Evolutionary conservation across 768 basidiomycete species (phyloP).

Genomic region (Leccinum fibrillosum): DNA sequence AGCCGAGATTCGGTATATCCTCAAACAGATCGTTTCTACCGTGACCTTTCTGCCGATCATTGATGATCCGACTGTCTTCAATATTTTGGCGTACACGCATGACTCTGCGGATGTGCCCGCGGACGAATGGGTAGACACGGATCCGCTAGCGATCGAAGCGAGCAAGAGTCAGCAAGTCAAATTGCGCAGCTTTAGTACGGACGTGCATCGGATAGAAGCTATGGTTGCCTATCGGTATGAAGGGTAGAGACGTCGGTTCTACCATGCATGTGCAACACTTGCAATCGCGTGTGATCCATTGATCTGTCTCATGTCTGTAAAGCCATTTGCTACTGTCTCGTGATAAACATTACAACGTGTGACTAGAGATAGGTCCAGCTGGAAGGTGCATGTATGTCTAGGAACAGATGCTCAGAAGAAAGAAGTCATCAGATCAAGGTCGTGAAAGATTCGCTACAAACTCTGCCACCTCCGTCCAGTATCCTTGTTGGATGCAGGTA

Average conservation of each 20-base stretch:
- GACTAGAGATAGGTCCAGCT: not conserved
- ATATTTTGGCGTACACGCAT: conserved; percentile 95
- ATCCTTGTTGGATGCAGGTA: conserved; percentile 53
- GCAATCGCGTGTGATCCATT: not conserved
- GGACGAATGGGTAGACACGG: conserved; percentile 94
- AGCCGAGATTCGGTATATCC: conserved; percentile 96
- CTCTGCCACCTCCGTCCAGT: conserved; percentile 50
- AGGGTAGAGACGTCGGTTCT: conserved; percentile 41
- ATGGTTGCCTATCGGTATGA: conserved; percentile 98
- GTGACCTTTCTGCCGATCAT: conserved; percentile 93
- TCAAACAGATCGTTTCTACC: conserved; percentile 97
- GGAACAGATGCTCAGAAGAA: not conserved
- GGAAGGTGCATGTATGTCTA: not conserved
- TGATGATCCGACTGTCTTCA: conserved; percentile 94
- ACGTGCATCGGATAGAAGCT: conserved; percentile 95
- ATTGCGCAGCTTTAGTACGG: conserved; percentile 93
- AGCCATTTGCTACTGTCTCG: not conserved
- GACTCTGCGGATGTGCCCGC: conserved; percentile 90
- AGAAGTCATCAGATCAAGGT: conserved; percentile 1
- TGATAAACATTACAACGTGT: not conserved
- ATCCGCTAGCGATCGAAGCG: conserved; percentile 88
- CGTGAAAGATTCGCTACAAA: conserved; percentile 37
- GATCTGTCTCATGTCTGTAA: conserved; percentile 1
- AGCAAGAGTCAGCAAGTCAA: conserved; percentile 93
- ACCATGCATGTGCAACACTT: not conserved